Conservation (phyloP, 805 yeast species). For the Saturnispora diversa region DNA sequence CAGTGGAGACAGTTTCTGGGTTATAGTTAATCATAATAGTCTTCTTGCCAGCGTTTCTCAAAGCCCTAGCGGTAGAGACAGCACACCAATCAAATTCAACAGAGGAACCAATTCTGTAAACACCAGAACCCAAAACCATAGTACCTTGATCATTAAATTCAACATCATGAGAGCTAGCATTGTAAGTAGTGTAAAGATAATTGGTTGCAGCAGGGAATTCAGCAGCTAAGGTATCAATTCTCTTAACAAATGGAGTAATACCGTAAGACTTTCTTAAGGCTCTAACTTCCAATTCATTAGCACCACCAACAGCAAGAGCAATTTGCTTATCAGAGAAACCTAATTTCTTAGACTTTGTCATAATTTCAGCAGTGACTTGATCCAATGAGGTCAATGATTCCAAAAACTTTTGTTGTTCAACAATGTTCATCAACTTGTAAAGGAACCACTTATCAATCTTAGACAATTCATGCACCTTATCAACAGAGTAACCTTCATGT, state of each 20-base stretch:
- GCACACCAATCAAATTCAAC: slow-evolving; percentile 99
- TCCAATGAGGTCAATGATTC: slow-evolving; percentile 54
- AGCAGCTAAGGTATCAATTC: slow-evolving; percentile 95
- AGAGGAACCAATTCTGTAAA: slow-evolving; percentile 96
- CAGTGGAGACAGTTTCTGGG: slow-evolving; percentile 99
- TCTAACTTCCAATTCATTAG: slow-evolving; percentile 72
- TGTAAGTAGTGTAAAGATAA: slow-evolving; percentile 92
- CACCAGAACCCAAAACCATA: slow-evolving; percentile 97
- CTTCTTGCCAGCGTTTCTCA: slow-evolving; percentile 77
- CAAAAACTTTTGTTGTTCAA: slow-evolving; percentile 74
- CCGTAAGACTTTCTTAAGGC: slow-evolving; percentile 70
- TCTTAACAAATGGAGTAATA: slow-evolving; percentile 88
- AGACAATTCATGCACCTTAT: slow-evolving; percentile 81
- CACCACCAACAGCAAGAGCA: slow-evolving; percentile 60
- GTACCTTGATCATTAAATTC: slow-evolving; percentile 85
- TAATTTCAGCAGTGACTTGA: slow-evolving; percentile 57
- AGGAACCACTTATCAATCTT: slow-evolving; percentile 96
- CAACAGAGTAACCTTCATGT: slow-evolving; percentile 87
- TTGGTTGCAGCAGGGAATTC: slow-evolving; percentile 98
- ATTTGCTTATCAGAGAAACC: slow-evolving; percentile 96
- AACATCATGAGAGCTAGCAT: slow-evolving; percentile 80
- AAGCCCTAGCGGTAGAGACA: slow-evolving; percentile 89
- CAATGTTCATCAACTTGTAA: slow-evolving; percentile 87
- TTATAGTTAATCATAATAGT: slow-evolving; percentile 96
- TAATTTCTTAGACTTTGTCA: slow-evolving; percentile 77